Evolutionary conservation across 2,329 filamentous ascomycete genomes (phyloP), one percentile per base, ranked within the genome.

Genomic region (Phialocephala sp.): DNA sequence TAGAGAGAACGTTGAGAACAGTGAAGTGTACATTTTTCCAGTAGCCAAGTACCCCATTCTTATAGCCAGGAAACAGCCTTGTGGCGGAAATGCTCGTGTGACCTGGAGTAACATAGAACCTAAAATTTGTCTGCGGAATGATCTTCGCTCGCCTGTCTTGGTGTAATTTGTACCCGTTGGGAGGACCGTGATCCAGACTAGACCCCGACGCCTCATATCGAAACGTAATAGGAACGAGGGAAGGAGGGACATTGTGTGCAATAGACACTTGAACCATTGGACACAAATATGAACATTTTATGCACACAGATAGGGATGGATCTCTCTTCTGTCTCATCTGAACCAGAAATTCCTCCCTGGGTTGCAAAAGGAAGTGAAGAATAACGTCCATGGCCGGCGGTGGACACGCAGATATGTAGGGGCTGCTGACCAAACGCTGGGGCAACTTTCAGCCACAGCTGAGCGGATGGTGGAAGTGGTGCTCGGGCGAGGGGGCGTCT

Each of bases 391-490:
- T 35, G 11, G 50, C 22, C 4, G 50, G 50, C 50, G 50, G 50
- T 54, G 50, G 35, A 54, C 24, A 14, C 50, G 14, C 22, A 27
- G 22, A 14, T 9, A 54, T n/a, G 50, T 14, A 54, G 3, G 45
- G 35, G 9, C 35, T 27, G 50, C 24, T 35, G 27, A 27, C 50
- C 24, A 18, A n/a, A 32, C 4, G 24, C 11, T n/a, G 2, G 50
- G 50, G 50, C 14, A 35, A 32, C 50, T 54, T 35, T 54, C 24
- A 32, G 50, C 50, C 56, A 59, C 36, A 59, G 54, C 36, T 41
- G 24, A 32, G 9, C 5, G 56, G 3, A 32, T 8, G 20, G 2
- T 27, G 27, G 32, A 59, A 59, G 22, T 41, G 35, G 3, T 8
- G 27, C 32, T 22, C 14, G 20, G 12, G 15, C 8, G 15, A 9